A percentile compares a stretch with the other conserved stretches of the same genome.
Evolutionary conservation across 2,329 filamentous ascomycete species (phyloP).

Genomic region (Neonectria hederae): DNA sequence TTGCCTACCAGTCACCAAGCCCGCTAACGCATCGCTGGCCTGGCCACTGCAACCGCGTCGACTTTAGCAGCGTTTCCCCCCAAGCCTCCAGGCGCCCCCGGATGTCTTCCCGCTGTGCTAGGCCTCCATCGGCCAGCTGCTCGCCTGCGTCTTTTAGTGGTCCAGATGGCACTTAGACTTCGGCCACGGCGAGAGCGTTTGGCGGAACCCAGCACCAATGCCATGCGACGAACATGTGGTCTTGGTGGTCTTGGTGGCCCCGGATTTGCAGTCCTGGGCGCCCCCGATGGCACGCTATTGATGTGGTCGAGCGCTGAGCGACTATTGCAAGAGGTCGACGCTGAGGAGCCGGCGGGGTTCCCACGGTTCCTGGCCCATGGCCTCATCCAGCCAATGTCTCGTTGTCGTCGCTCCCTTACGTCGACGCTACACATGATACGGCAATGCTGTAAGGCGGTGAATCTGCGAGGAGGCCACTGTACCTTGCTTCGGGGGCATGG

Average conservation of each 20-base stretch:
- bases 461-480: constrained; percentile 27
- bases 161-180: constrained; percentile 37
- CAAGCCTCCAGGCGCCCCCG: constrained; percentile 24
- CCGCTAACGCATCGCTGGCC: constrained; percentile 24
- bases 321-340: neutral
- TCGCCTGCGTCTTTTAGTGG: constrained; percentile 28
- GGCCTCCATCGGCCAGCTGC: constrained; percentile 18
- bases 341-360: constrained; percentile 8
- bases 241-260: constrained; percentile 7
- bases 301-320: constrained; percentile 1
- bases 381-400: constrained; percentile 13
- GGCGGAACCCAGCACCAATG: constrained; percentile 20
- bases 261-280: constrained; percentile 7
- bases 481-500: neutral
- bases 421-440: constrained; percentile 27
- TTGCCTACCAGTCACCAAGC: neutral
- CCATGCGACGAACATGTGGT: constrained; percentile 37
- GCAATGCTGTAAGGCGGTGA: constrained; percentile 37
- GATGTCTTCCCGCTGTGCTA: constrained; percentile 36
- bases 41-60: constrained; percentile 12
- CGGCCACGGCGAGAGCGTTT: constrained; percentile 37
- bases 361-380: constrained; percentile 14
- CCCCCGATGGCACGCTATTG: constrained; percentile 10
- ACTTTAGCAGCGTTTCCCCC: neutral
- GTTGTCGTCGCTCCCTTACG: constrained; percentile 34